Evolutionary conservation across 129 eudicot species (phyloP).

Genomic region (sunflower (Helianthus annuus)): DNA sequence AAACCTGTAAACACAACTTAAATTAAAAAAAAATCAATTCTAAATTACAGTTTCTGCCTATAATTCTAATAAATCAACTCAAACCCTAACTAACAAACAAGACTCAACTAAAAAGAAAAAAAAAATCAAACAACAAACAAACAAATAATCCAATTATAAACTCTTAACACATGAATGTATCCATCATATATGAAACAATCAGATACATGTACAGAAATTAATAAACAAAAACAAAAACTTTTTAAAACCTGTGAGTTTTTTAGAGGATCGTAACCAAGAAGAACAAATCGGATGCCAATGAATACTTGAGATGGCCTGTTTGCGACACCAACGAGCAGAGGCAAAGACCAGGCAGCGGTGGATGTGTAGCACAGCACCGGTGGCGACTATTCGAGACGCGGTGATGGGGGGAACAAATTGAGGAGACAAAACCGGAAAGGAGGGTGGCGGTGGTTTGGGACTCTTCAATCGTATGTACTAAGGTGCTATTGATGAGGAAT

Average conservation of each 20-base stretch:
- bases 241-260: slow-evolving; percentile 44
- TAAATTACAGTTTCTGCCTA: slow-evolving; percentile 6
- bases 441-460: too few species aligned
- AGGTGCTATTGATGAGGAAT: too few species aligned
- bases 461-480: too few species aligned
- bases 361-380: too few species aligned
- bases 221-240: background rate
- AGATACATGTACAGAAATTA: background rate
- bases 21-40: background rate
- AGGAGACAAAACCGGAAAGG: too few species aligned
- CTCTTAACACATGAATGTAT: background rate
- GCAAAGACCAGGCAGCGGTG: too few species aligned
- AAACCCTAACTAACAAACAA: background rate
- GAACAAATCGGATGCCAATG: slow-evolving; percentile 58
- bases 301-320: slow-evolving; percentile 34
- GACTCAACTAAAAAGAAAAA: background rate
- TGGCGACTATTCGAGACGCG: too few species aligned
- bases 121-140: background rate
- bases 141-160: background rate
- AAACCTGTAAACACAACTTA: slow-evolving; percentile 41
- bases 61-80: background rate
- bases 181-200: background rate
- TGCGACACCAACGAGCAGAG: too few species aligned
- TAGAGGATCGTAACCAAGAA: slow-evolving; percentile 60
- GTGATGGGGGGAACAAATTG: too few species aligned